Conservation (phyloP, 1,284 basidiomycete species). For the Irpex rosettiformis region DNA sequence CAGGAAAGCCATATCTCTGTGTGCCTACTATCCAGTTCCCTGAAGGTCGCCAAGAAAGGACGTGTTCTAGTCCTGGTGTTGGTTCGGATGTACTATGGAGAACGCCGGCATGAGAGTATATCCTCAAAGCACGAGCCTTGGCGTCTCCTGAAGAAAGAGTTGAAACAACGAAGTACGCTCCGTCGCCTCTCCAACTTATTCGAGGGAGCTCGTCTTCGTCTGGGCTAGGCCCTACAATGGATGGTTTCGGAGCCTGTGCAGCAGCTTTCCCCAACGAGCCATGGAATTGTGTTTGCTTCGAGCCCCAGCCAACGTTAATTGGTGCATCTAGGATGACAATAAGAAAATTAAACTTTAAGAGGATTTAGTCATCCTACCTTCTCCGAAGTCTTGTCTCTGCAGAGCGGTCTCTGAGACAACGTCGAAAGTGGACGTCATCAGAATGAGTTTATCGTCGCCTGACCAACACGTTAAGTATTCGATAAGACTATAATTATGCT, state of each 20-base stretch:
- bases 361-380: slow-evolving; percentile 47
- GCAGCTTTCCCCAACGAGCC: slow-evolving; percentile 92
- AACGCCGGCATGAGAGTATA: slow-evolving; percentile 77
- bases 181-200: slow-evolving; percentile 94
- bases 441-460: slow-evolving; percentile 79
- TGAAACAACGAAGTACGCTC: slow-evolving; percentile 84
- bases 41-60: slow-evolving; percentile 84
- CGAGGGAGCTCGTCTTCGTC: slow-evolving; percentile 75
- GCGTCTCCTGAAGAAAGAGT: slow-evolving; percentile 42
- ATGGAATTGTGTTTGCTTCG: slow-evolving; percentile 96
- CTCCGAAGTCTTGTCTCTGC: slow-evolving; percentile 78
- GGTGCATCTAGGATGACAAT: slow-evolving; percentile 60
- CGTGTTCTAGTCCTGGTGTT: slow-evolving; percentile 79
- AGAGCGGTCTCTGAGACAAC: slow-evolving; percentile 79
- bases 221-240: slow-evolving; percentile 48
- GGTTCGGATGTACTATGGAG: slow-evolving; percentile 87
- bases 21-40: slow-evolving; percentile 84
- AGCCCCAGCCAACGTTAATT: slow-evolving; percentile 97
- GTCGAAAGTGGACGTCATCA: slow-evolving; percentile 91
- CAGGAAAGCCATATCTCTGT: slow-evolving; percentile 70
- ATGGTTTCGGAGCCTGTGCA: slow-evolving; percentile 52
- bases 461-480: background rate
- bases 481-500: background rate
- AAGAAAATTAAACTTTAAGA: background rate
- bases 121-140: slow-evolving; percentile 60